Conservation (phyloP, 306 rosid genomes). For the Echinosophora koreensis region DNA sequence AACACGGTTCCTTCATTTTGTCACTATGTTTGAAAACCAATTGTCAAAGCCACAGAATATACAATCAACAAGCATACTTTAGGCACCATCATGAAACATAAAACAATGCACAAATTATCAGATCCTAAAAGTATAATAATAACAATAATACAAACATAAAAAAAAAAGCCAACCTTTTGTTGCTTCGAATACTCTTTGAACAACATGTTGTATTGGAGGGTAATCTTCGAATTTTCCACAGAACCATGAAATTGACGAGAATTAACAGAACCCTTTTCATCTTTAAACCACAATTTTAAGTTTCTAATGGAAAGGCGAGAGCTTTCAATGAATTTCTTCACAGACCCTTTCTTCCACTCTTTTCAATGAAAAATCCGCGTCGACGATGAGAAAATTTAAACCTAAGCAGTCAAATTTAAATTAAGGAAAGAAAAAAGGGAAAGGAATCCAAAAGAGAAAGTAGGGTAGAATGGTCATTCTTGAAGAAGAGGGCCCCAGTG, state of each 20-base stretch:
- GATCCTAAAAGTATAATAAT: neutral
- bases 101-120: neutral
- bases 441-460: neutral
- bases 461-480: neutral
- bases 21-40: neutral
- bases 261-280: constrained; percentile 54
- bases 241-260: constrained; percentile 37
- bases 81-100: neutral
- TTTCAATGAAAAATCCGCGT: neutral
- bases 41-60: neutral
- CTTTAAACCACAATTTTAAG: constrained; percentile 20
- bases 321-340: neutral
- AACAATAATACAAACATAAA: neutral
- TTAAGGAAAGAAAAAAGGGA: neutral
- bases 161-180: constrained; percentile 63
- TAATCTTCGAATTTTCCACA: constrained; percentile 27
- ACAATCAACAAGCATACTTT: neutral
- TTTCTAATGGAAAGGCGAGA: neutral
- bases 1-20: neutral
- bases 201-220: constrained; percentile 31
- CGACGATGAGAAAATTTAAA: neutral
- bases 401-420: neutral
- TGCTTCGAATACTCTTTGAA: constrained; percentile 57
- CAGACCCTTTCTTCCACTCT: neutral
- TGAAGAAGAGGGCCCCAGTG: neutral